phyloP scores from a whole-genome alignment of 2,329 filamentous ascomycete species.

The Acephala macrosclerotiorum region DNA sequence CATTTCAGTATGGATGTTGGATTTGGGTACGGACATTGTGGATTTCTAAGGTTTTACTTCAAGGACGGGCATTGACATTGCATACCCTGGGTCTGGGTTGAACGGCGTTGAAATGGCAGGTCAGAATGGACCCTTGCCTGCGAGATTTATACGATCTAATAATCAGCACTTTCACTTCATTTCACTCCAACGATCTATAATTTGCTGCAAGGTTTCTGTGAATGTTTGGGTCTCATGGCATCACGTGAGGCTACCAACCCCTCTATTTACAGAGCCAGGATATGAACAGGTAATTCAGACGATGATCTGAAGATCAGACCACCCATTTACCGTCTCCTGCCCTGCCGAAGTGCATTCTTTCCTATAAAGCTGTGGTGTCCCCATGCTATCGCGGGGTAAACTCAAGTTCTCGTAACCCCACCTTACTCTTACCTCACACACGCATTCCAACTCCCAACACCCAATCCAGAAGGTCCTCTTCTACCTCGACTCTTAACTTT shows the following conservation, averaged over 20 bases:
- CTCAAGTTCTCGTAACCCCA: neutral
- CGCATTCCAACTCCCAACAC: neutral
- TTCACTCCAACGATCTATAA: neutral
- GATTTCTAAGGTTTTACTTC: neutral
- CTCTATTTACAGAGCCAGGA: neutral
- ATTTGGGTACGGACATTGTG: conserved; percentile 1
- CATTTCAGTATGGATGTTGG: neutral
- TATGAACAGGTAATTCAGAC: neutral
- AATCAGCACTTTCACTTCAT: neutral
- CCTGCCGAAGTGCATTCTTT: neutral
- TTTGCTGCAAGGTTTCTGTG: too few relatives aligned
- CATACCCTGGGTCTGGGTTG: conserved; percentile 27
- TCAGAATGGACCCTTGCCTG: conserved; percentile 20
- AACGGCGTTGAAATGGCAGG: conserved; percentile 25
- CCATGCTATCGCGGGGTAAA: conserved; percentile 3
- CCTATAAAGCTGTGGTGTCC: neutral
- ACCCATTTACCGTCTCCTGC: neutral
- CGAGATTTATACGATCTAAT: neutral
- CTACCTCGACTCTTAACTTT: too few relatives aligned
- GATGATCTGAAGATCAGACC: too few relatives aligned
- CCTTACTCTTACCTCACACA: neutral
- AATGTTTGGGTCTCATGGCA: neutral
- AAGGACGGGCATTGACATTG: conserved; percentile 22
- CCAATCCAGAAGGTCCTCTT: neutral
- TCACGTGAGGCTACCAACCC: neutral